Base-by-base conservation (phyloP, 2,329 filamentous ascomycete species). In the Hymenoscyphus repandus region DNA sequence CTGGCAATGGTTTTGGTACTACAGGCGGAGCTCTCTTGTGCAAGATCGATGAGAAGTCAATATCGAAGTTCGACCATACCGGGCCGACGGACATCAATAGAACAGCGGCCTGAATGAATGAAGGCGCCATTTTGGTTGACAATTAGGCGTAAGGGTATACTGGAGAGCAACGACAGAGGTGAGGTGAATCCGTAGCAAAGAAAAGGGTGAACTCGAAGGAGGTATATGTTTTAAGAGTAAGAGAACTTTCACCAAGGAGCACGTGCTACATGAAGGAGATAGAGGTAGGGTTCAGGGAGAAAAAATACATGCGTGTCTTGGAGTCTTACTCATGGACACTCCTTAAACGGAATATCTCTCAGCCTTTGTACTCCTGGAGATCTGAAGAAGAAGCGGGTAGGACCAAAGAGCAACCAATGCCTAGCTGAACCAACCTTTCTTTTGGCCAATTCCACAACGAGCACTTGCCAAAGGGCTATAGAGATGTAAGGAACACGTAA, bases 1-100 rank as follows among this genome's bases (percentile, higher is more conserved):
- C 56, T 3, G 58, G 60, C 17, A 61, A 51, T 12, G 41, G 37
- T 15, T 55, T 15, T 17, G 56, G 49, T n/a, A 50, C 39, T 13
- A 52, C 36, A 17, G 41, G 45, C 17, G 36, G 20, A 27, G 48
- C 46, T 42, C 34, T 41, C 31, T 45, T 52, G 27, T 54, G 32
- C 34, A 52, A 41, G 9, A 46, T 46, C 37, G 42, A 38, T 27
- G 20, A 38, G 48, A 44, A 48, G 12, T 15, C 15, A 41, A 37
- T 13, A 18, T 45, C 34, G 12, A 33, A n/a, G n/a, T 17, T 45
- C 27, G 50, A 43, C 44, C 34, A 40, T 12, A 43, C 47, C 11
- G 53, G 17, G 9, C 49, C 33, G 7, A 46, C 49, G 18, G 52
- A 43, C 46, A 50, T 46, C 34, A 56, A 47, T 9, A 45, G 49